Conservation (phyloP, 1,139 yeast genomes). For the Keqinozyma sinolaborantium region DNA sequence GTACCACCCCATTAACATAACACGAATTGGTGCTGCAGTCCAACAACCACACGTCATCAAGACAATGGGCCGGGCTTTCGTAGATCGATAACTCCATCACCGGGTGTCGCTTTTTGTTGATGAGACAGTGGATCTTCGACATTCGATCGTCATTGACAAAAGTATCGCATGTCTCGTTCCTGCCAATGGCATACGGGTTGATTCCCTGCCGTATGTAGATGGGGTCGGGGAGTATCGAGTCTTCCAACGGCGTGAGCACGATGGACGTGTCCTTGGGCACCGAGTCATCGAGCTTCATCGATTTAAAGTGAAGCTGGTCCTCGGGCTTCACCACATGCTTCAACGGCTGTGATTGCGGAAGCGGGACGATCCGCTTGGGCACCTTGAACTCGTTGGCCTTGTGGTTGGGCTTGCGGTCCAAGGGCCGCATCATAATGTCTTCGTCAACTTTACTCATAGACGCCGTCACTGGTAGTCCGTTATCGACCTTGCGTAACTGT, state of each 20-base stretch:
- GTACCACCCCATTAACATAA: constrained; percentile 53
- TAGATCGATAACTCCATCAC: constrained; percentile 46
- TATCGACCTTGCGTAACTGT: constrained; percentile 47
- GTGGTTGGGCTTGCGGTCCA: constrained; percentile 7
- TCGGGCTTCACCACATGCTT: constrained; percentile 1
- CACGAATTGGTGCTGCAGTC: constrained; percentile 83
- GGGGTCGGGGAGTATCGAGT: constrained; percentile 30
- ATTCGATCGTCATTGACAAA: constrained; percentile 68
- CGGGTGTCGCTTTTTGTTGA: constrained; percentile 59
- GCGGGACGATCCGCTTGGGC: constrained; percentile 40
- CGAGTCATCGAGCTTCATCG: neutral
- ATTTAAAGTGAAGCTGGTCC: neutral
- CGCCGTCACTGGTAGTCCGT: constrained; percentile 35
- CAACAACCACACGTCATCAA: constrained; percentile 76
- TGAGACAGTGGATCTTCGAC: constrained; percentile 79
- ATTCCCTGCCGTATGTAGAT: constrained; percentile 61
- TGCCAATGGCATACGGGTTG: constrained; percentile 61
- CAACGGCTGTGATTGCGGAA: constrained; percentile 39
- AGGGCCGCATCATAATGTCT: constrained; percentile 44
- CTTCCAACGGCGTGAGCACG: constrained; percentile 25
- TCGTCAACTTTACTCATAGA: constrained; percentile 43
- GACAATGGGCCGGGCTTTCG: constrained; percentile 65
- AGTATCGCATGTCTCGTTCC: constrained; percentile 58
- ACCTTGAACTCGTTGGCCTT: constrained; percentile 39
- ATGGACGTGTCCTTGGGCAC: constrained; percentile 26